Evolutionary conservation across 75 land plant genomes (phyloP).

Genomic region (Cupressus sempervirens): DNA sequence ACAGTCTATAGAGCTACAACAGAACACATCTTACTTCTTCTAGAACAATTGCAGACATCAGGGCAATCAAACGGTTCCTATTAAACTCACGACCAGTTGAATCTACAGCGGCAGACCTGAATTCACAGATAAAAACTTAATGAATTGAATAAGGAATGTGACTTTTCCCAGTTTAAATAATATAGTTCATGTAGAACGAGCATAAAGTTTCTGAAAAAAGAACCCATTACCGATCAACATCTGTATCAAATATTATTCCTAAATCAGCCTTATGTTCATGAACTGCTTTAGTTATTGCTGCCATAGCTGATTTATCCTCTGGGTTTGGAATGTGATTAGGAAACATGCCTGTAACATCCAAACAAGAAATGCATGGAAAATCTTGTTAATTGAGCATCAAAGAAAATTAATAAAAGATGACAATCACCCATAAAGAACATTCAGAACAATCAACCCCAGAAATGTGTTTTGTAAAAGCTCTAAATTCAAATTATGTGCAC

Average conservation of each 20-base stretch:
- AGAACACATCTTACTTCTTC: conserved; percentile 52
- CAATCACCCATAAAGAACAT: background rate
- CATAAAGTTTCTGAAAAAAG: background rate
- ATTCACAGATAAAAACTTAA: background rate
- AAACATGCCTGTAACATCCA: conserved; percentile 66
- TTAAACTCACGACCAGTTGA: conserved; percentile 82
- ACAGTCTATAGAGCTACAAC: background rate
- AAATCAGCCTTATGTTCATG: conserved; percentile 84
- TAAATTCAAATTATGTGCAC: background rate
- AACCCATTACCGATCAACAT: conserved; percentile 78
- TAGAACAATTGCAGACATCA: conserved; percentile 91
- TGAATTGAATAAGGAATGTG: background rate
- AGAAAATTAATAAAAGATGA: background rate
- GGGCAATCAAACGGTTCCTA: conserved; percentile 86
- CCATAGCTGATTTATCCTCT: conserved; percentile 93
- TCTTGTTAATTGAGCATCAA: background rate
- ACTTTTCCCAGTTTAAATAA: background rate
- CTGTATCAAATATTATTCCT: conserved; percentile 97
- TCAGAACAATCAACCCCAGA: background rate
- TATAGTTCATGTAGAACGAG: background rate
- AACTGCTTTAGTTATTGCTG: conserved; percentile 81
- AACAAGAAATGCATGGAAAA: background rate
- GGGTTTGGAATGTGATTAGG: conserved; percentile 99
- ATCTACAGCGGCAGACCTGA: conserved; percentile 95
- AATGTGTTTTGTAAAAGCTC: background rate